Base-by-base conservation (phyloP, 2,329 filamentous ascomycete species). In the Tolypocladium album region DNA sequence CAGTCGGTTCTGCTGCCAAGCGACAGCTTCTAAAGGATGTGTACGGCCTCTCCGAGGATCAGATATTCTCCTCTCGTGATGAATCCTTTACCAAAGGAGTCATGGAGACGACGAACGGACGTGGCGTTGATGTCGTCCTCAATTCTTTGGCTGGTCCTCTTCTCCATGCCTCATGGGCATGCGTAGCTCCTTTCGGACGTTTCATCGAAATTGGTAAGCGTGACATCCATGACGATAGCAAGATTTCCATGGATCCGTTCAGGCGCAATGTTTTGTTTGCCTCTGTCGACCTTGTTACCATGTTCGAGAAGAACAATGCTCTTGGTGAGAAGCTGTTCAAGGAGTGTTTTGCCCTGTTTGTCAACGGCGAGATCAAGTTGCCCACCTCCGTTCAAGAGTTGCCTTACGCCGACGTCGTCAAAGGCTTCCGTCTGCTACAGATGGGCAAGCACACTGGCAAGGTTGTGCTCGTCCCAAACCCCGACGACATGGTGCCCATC, bases 1-100 rank as follows among this genome's bases (percentile, higher is more conserved):
- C 74, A 0, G 74, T 75, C 0, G 64, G 69, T 5, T 65, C 66
- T 1, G 34, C 63, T 4, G 68, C 66, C 13, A 74, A 75, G 61
- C 62, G 62, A 6, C 56, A 67, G 17, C 59, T 70, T 1, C 56
- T 75, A 8, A 65, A 63, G 22, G 62, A 69, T 22, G n/a, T 45
- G 5, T 45, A 45, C 12, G 42, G 42, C n/a, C 42, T 45, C 5
- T n/a, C 20, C 7, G 42, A 45, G 17, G 42, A 45, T 4, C 20
- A 45, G 7, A 45, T 45, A 11, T 45, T 45, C 42, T 45, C 42
- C n/a, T 45, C 42, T 45, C 42, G 42, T n/a, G 42, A 45, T 4
- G 42, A n/a, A 5, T 45, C 42, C 6, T 45, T 45, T 45, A 7
- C 42, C n/a, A 12, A 45, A 12, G 42, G 42, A n/a, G 42, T 45